Evolutionary conservation across 1,139 yeast genomes (phyloP), one percentile per base, ranked within the genome.

Genomic region (Zygosaccharomyces pseudobailii): DNA sequence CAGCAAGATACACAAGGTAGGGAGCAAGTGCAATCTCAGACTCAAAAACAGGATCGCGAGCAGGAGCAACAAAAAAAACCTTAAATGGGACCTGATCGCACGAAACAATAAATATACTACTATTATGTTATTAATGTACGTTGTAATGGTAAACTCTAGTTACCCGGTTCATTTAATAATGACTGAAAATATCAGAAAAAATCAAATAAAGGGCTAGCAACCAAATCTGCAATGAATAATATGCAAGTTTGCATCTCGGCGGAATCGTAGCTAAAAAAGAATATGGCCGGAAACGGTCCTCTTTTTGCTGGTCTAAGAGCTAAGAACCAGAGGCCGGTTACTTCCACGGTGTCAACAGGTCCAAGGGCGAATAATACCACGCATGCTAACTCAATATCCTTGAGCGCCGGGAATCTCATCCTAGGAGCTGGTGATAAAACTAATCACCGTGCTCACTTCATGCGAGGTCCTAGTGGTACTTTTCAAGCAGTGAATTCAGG

Each of bases 391-490:
- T 51, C 54, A 20, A 50, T 57, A 36, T 50, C 57, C 7, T 41
- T 57, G 25, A 53, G 51, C 37, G 50, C 55, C 20, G 62, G 62
- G 22, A 57, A 50, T 42, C 43, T 57, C 23, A 46, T 55, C 4
- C 52, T 58, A 22, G 61, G 61, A 5, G 37, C 55, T 0, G 46
- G 40, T 17, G 45, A 48, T 13, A 39, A 42, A 8, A 22, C 46
- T 30, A 45, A 25, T 5, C 24, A 20, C 6, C 31, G 42, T 35
- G 46, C 39, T 6, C 24, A 21, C 10, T 20, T 32, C 5, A 34
- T 28, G 23, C 27, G 39, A 19, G 46, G 45, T 25, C 41, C 49
- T 7, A 48, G 47, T 36, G 20, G 45, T 39, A 13, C 46, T 20
- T 24, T 39, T 19, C 17, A 13, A 13, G 17, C 17, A 13, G 17